Evolutionary conservation across 1,139 yeast genomes (phyloP).

Genomic region (Debaryomyces nepalensis): DNA sequence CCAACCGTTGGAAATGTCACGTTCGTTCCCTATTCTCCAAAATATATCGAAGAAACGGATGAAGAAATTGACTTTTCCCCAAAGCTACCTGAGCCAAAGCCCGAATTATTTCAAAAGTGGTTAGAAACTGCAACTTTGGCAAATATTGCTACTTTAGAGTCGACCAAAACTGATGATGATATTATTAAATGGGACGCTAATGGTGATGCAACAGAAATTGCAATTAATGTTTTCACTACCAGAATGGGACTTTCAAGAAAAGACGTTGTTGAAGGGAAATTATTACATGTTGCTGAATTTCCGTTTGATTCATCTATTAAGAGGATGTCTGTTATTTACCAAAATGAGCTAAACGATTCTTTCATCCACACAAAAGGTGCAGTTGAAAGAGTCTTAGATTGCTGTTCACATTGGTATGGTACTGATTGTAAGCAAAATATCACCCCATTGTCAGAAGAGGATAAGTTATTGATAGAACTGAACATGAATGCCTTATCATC

Average conservation of each 20-base stretch:
- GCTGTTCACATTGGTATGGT: conserved; percentile 64
- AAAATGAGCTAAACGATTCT: conserved; percentile 31
- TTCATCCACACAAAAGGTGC: conserved; percentile 75
- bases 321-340: conserved; percentile 71
- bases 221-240: conserved; percentile 73
- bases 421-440: conserved; percentile 25
- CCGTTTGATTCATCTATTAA: conserved; percentile 82
- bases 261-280: conserved; percentile 24
- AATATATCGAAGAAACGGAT: conserved; percentile 38
- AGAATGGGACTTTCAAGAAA: conserved; percentile 57
- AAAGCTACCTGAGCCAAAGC: conserved; percentile 30
- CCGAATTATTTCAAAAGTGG: conserved; percentile 49
- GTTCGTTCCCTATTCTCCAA: conserved; percentile 46
- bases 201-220: conserved; percentile 87
- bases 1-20: conserved; percentile 68
- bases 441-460: conserved; percentile 43
- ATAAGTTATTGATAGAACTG: conserved; percentile 48
- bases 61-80: conserved; percentile 40
- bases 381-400: conserved; percentile 67
- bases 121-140: conserved; percentile 68
- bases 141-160: conserved; percentile 66
- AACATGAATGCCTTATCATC: conserved; percentile 68
- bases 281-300: conserved; percentile 61
- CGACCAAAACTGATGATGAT: conserved; percentile 42
- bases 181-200: conserved; percentile 66